A percentile compares a stretch with the other conserved stretches of the same genome.
Conservation (phyloP, 495 filamentous ascomycete genomes). For the Aspergillus indologenus region DNA sequence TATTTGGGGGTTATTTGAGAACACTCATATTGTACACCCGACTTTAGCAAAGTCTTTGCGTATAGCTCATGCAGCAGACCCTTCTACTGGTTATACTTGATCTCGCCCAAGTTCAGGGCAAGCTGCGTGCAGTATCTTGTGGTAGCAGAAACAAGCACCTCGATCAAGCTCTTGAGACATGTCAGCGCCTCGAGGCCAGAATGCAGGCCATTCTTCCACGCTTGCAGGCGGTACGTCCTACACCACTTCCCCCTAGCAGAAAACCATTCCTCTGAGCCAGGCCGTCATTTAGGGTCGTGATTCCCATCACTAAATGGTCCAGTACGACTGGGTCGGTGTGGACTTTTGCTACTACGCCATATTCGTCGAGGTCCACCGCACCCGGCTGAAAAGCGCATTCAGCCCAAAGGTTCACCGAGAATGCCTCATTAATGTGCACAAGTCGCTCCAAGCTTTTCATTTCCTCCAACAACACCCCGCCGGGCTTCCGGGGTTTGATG, state of each 20-base stretch:
- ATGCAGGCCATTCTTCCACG: slow-evolving; percentile 23
- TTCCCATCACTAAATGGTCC: slow-evolving; percentile 13
- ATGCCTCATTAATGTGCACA: slow-evolving; percentile 26
- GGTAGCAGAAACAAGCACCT: background rate
- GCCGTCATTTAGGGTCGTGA: slow-evolving; percentile 12
- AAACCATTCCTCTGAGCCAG: background rate
- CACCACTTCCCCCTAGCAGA: background rate
- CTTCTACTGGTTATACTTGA: slow-evolving; percentile 25
- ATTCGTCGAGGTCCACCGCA: slow-evolving; percentile 31
- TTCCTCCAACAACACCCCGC: slow-evolving; percentile 23
- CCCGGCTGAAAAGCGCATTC: slow-evolving; percentile 21
- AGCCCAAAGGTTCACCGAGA: slow-evolving; percentile 25
- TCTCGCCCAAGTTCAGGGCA: slow-evolving; percentile 26
- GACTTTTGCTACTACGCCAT: slow-evolving; percentile 32
- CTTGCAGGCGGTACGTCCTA: slow-evolving; percentile 21
- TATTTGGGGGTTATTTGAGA: too few relatives aligned
- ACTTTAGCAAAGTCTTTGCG: too few relatives aligned
- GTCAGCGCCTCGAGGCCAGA: slow-evolving; percentile 16
- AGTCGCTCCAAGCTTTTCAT: slow-evolving; percentile 24
- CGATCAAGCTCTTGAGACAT: slow-evolving; percentile 2
- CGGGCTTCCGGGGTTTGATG: slow-evolving; percentile 21
- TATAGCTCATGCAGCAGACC: too few relatives aligned
- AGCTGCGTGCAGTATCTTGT: slow-evolving; percentile 10
- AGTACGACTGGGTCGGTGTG: slow-evolving; percentile 22
- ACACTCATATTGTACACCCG: too few relatives aligned